These are phyloP conservation scores for Phytophthora pseudosyringae DNA, from an alignment of 352 stramenopile genomes.

Conservation along the genomic window DNA sequence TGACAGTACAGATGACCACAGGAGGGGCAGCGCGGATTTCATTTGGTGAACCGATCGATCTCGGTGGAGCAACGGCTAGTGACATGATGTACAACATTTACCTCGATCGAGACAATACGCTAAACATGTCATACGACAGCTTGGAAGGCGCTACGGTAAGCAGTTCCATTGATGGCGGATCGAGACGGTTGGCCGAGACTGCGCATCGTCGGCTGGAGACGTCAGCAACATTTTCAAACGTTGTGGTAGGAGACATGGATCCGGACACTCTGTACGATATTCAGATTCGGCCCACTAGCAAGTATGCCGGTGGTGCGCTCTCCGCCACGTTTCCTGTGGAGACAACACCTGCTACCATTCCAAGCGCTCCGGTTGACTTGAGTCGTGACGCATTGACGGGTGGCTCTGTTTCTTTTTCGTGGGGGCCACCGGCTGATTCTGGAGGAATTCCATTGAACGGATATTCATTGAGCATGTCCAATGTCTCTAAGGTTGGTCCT, in stretches of 20 bases:
- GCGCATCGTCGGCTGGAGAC: conserved; percentile 13
- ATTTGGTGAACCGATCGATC: conserved; percentile 62
- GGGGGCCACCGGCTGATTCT: conserved; percentile 46
- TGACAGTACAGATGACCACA: conserved; percentile 37
- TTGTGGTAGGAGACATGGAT: conserved; percentile 54
- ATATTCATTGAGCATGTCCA: conserved; percentile 46
- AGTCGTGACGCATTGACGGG: conserved; percentile 27
- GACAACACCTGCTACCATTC: conserved; percentile 42
- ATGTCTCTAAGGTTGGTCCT: conserved; percentile 5
- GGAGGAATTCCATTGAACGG: conserved; percentile 49
- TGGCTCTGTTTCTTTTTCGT: conserved; percentile 47
- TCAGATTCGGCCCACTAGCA: conserved; percentile 51
- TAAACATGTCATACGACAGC: conserved; percentile 52
- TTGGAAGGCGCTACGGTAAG: conserved; percentile 8
- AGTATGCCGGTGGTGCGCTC: conserved; percentile 26
- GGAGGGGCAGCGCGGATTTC: conserved; percentile 54
- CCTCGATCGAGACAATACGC: conserved; percentile 39
- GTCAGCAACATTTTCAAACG: conserved; percentile 12
- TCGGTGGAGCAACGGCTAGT: conserved; percentile 44
- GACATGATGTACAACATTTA: conserved; percentile 60
- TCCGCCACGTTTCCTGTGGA: conserved; percentile 31
- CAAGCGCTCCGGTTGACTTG: conserved; percentile 40
- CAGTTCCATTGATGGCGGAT: not conserved
- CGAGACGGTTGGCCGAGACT: conserved; percentile 26
- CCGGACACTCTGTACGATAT: conserved; percentile 60